Conservation (phyloP, 148 eudicot species). For the Gaultheria prostrata region DNA sequence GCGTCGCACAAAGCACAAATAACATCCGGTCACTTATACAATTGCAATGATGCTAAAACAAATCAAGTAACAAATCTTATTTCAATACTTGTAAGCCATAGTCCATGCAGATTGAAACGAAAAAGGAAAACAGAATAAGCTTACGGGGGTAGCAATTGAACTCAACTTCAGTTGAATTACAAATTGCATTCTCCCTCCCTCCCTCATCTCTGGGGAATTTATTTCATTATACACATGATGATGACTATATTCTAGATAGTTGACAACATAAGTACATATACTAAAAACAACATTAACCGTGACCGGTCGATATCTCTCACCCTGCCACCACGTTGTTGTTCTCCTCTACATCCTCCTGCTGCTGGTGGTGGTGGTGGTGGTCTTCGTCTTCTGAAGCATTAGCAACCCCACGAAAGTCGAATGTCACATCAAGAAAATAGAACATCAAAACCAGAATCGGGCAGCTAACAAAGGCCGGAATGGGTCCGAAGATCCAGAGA, state of each 20-base stretch:
- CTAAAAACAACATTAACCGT: not conserved
- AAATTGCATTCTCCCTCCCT: not conserved
- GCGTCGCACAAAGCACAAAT: too few species aligned
- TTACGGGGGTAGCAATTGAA: not conserved
- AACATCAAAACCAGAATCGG: slow-evolving; percentile 46
- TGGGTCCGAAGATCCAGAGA: slow-evolving; percentile 70
- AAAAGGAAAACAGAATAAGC: not conserved
- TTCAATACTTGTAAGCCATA: not conserved
- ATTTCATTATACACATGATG: too few species aligned
- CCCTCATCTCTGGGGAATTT: too few species aligned
- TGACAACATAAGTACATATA: not conserved
- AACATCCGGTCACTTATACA: too few species aligned
- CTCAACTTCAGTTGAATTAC: slow-evolving; percentile 26
- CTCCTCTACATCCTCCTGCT: not conserved
- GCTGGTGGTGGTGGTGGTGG: not conserved
- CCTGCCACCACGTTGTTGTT: not conserved
- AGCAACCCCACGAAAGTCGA: slow-evolving; percentile 29
- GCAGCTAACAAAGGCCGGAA: slow-evolving; percentile 26
- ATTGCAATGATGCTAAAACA: not conserved
- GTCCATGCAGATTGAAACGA: not conserved
- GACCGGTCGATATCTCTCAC: not conserved
- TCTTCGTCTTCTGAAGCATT: slow-evolving; percentile 8
- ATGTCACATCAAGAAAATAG: slow-evolving; percentile 59
- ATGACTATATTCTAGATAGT: too few species aligned
- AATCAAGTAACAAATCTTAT: not conserved